Conservation (phyloP, 139 green algal species). For the Closterium sp. region DNA sequence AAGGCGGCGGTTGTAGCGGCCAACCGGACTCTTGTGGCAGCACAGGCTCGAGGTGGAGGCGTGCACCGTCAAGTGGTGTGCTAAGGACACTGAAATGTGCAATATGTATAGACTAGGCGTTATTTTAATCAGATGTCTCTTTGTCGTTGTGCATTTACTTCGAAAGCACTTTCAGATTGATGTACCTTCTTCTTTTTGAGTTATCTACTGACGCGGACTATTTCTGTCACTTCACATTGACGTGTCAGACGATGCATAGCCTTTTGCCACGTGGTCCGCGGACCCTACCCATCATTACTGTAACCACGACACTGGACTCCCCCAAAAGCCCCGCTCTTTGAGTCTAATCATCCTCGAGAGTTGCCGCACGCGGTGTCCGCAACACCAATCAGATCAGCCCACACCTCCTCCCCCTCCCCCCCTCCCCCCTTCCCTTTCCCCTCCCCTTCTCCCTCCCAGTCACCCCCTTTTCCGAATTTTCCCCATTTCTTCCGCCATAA, state of each 20-base stretch:
- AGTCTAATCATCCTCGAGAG: background rate
- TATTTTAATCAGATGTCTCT: background rate
- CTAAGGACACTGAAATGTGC: background rate
- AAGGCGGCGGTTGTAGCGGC: background rate
- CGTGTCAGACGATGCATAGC: background rate
- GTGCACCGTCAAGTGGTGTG: background rate
- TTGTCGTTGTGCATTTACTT: background rate
- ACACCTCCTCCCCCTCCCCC: background rate
- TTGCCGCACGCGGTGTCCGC: background rate
- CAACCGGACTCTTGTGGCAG: background rate
- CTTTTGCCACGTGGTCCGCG: background rate
- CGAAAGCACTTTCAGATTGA: background rate
- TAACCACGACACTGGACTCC: no score
- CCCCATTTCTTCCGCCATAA: no score
- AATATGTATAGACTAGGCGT: background rate
- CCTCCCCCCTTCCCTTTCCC: no score
- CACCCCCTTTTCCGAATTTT: background rate
- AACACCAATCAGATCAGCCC: background rate
- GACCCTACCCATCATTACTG: background rate
- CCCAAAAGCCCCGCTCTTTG: no score
- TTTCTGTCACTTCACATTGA: background rate
- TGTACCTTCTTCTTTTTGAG: background rate
- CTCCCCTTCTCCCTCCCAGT: no score
- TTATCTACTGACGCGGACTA: background rate
- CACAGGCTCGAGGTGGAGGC: background rate